A percentile compares a stretch with the other conserved stretches of the same genome.
Evolutionary conservation across 116 monocot species (phyloP).

Genomic region (Zostera marina): DNA sequence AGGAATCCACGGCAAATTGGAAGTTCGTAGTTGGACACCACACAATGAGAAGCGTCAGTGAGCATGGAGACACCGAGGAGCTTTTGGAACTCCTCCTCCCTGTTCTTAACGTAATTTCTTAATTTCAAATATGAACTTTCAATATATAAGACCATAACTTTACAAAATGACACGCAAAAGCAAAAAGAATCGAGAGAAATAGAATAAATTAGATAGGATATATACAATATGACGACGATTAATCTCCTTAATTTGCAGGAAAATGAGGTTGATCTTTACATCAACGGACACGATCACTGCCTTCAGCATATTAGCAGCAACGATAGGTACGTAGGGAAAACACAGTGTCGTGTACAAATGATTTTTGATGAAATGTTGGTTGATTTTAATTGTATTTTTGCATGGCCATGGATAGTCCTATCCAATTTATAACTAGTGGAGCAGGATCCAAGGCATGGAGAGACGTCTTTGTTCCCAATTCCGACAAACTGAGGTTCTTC

Average conservation of each 20-base stretch:
- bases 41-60: constrained; percentile 57
- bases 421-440: constrained; percentile 58
- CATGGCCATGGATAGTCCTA: constrained; percentile 7
- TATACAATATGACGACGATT: not conserved
- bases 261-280: constrained; percentile 57
- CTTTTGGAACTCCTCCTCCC: constrained; percentile 51
- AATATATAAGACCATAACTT: no score
- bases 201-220: no score
- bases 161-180: no score
- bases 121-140: no score
- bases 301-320: constrained; percentile 65
- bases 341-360: not conserved
- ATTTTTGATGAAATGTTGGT: not conserved
- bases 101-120: constrained; percentile 37
- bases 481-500: constrained; percentile 37
- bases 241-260: constrained; percentile 26
- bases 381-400: not conserved
- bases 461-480: constrained; percentile 18
- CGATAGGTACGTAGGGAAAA: constrained; percentile 30
- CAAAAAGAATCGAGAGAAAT: no score
- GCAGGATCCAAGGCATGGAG: constrained; percentile 65
- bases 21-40: constrained; percentile 84
- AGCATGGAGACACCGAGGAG: constrained; percentile 54
- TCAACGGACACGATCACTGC: constrained; percentile 89
- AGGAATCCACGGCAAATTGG: constrained; percentile 55